Evolutionary conservation across 306 rosid species (phyloP).

Genomic region (Canavalia gladiata): DNA sequence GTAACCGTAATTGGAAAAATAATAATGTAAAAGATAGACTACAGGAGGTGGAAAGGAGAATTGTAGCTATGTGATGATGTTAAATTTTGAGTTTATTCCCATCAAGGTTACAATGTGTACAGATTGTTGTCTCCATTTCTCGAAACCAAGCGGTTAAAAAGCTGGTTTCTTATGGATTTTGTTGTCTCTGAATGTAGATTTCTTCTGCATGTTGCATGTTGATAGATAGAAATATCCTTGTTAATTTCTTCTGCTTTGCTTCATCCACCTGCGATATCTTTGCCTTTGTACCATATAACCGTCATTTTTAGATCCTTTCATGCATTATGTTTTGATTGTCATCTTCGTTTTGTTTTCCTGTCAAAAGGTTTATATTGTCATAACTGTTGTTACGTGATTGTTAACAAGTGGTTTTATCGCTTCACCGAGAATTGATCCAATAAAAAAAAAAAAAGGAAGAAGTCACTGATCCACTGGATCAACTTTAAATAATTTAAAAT

Average conservation of each 20-base stretch:
- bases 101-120: conserved; percentile 34
- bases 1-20: too few species aligned
- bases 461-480: too few species aligned
- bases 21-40: too few species aligned
- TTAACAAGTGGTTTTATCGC: not conserved
- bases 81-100: conserved; percentile 25
- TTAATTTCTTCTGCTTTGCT: not conserved
- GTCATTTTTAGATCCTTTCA: conserved; percentile 45
- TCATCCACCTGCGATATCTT: not conserved
- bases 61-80: not conserved
- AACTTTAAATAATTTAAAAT: too few species aligned
- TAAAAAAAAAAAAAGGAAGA: conserved; percentile 30
- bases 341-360: conserved; percentile 4
- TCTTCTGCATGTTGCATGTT: conserved; percentile 54
- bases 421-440: conserved; percentile 43
- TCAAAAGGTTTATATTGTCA: conserved; percentile 36
- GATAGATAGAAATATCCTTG: conserved; percentile 26
- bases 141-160: conserved; percentile 35
- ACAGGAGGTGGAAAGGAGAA: too few species aligned
- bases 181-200: conserved; percentile 45
- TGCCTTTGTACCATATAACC: conserved; percentile 44
- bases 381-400: not conserved
- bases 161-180: conserved; percentile 45
- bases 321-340: conserved; percentile 9
- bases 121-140: conserved; percentile 46